Base-by-base conservation (phyloP, 768 basidiomycete species). In the Rhodocollybia butyracea region DNA sequence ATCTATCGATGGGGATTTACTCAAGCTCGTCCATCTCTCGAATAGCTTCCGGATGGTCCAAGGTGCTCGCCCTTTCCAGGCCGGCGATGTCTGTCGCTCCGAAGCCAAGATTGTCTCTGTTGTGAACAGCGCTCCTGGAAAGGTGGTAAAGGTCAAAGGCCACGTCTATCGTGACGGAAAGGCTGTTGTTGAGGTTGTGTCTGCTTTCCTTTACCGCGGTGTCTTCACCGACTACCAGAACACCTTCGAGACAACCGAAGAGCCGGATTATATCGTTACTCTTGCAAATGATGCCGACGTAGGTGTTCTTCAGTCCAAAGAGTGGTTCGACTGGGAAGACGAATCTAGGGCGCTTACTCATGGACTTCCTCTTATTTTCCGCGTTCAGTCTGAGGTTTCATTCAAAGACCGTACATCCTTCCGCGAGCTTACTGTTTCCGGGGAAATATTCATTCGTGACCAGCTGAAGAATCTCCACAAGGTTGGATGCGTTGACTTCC, bases 281-380 rank as follows among this genome's bases (percentile, higher is more conserved):
- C 66, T 97, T 57, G 74, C 78, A 31, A 85, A 79, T 5, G 88
- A 93, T 60, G 89, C 93, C 2, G 82, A 80, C 30, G 86, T 98
- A 60, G 95, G 93, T 39, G 92, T 98, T 17, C 76, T 99, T 5
- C 85, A 89, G 66, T 92, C 91, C 43, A 99, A 99, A 76, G 91
- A 96, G 67, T 99, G 97, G 97, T 94, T 98, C 72, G 85, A 88
- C 47, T 98, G 95, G 96, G 86, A 89, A 50, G 88, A 96, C 64
- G 85, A 91, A 41, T 75, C 83, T 5, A 80, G 80, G 54, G 88
- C 93, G 24, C 84, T 95, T 46, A 74, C 82, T 40, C 81, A 88
- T 7, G 94, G 95, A 22, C 88, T 88, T 32, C 81, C 83, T 1
- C 85, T 99, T 47, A 84, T 94, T 60, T 97, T 98, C 91, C 89